Evolutionary conservation across 768 basidiomycete genomes (phyloP), one percentile per base, ranked within the genome.

Genomic region (Trametes sanguinea): DNA sequence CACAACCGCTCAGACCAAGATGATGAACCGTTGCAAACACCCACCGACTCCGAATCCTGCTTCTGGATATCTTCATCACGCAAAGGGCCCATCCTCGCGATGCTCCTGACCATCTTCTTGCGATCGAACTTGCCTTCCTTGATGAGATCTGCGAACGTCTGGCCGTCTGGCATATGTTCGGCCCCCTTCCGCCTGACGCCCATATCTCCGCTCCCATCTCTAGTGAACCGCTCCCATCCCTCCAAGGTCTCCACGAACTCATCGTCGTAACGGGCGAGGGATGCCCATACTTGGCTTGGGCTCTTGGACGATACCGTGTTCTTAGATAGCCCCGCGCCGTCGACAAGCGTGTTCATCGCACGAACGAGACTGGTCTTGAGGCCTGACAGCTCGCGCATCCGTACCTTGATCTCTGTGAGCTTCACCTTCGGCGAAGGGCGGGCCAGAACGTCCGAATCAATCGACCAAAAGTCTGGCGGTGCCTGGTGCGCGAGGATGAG

Each of bases 241-340:
- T 89, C 85, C 11, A 94, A 76, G 46, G 79, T 74, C 4, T 83
- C 80, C 4, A 92, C 83, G 40, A 94, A 80, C 1, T 72, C 76
- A 65, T 94, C 90, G 63, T 88, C 85, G 69, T 95, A 95, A 57
- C 92, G 79, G n/a, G 90, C 87, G 11, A 95, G 75, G 17, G 89
- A 91, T 2, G 80, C 86, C 90, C 88, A 92, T 4, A 86, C 74
- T 39, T 80, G 78, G 39, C 78, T 76, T 65, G 72, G 67, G 55
- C 76, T 73, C 32, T 69, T 59, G 54, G 73, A 68, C 43, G 57
- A 65, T 45, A 63, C 48, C 29, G 52, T 35, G 63, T 45, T 45
- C 71, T 78, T 76, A 51, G 74, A 75, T 51, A 76, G 69, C 62
- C 71, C 78, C 14, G 82, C 73, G 37, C 76, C 75, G 54, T 82